phyloP scores from a whole-genome alignment of 1,284 basidiomycete genomes.

The Marasmius sp. region DNA sequence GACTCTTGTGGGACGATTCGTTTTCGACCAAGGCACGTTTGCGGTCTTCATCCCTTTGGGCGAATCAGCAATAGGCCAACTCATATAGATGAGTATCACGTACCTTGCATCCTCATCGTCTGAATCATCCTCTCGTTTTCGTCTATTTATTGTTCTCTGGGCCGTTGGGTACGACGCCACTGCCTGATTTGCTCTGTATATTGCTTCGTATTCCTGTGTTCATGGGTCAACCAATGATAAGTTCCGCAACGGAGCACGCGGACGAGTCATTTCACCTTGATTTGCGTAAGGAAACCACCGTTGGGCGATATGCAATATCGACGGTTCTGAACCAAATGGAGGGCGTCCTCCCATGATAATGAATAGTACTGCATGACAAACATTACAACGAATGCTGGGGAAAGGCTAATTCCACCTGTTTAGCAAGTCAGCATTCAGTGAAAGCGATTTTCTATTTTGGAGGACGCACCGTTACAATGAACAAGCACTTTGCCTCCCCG shows the following conservation, averaged over 20 bases:
- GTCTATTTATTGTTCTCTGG: slow-evolving; percentile 46
- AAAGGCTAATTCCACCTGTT: slow-evolving; percentile 82
- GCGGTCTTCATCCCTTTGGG: slow-evolving; percentile 47
- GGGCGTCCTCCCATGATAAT: slow-evolving; percentile 80
- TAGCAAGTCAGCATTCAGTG: neutral
- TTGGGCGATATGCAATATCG: slow-evolving; percentile 90
- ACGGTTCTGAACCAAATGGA: slow-evolving; percentile 84
- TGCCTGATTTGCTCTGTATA: slow-evolving; percentile 75
- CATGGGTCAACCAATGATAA: neutral
- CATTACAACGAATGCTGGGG: slow-evolving; percentile 88
- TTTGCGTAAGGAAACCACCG: slow-evolving; percentile 83
- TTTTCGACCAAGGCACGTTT: slow-evolving; percentile 45
- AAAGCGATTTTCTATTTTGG: neutral
- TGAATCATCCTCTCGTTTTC: slow-evolving; percentile 66
- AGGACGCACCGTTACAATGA: slow-evolving; percentile 80
- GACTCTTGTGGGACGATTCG: slow-evolving; percentile 21
- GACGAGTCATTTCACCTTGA: slow-evolving; percentile 56
- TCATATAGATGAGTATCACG: slow-evolving; percentile 7
- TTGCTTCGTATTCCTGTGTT: slow-evolving; percentile 83
- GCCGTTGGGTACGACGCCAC: slow-evolving; percentile 54
- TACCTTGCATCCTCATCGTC: slow-evolving; percentile 59
- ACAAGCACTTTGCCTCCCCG: slow-evolving; percentile 79
- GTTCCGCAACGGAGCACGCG: neutral
- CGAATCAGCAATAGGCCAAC: neutral
- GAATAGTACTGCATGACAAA: slow-evolving; percentile 86